Conservation (phyloP, 192 early-diverging fungal species). For the Chytriomyces confervae region DNA sequence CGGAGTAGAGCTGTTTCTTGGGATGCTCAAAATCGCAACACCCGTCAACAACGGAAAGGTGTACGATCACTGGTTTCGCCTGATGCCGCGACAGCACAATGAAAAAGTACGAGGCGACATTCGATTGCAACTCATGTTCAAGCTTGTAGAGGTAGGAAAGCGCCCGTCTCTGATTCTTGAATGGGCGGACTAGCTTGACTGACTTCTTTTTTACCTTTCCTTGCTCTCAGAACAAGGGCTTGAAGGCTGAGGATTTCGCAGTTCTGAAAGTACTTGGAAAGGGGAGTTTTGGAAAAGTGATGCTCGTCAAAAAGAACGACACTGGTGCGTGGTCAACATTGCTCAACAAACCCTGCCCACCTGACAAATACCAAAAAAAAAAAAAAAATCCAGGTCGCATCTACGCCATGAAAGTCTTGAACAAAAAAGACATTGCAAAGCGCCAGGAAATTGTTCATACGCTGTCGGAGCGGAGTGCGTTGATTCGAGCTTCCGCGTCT, state of each 20-base stretch:
- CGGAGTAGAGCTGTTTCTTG: slow-evolving; percentile 48
- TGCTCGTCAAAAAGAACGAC: slow-evolving; percentile 78
- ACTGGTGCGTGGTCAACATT: slow-evolving; percentile 46
- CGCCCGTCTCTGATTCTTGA: not conserved
- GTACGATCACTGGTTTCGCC: slow-evolving; percentile 61
- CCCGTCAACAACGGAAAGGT: slow-evolving; percentile 55
- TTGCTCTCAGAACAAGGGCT: slow-evolving; percentile 35
- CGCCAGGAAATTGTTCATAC: slow-evolving; percentile 93
- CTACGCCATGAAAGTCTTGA: slow-evolving; percentile 97
- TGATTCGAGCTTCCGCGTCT: slow-evolving; percentile 81
- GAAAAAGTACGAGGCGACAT: slow-evolving; percentile 56
- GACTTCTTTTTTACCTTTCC: not conserved
- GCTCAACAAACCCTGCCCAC: too few relatives aligned
- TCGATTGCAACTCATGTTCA: slow-evolving; percentile 55
- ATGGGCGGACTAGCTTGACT: not conserved
- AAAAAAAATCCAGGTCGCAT: slow-evolving; percentile 72
- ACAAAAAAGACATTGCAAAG: slow-evolving; percentile 92
- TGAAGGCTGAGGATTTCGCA: slow-evolving; percentile 65
- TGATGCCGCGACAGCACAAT: slow-evolving; percentile 48
- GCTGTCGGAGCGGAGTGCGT: slow-evolving; percentile 87
- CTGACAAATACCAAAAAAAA: not conserved
- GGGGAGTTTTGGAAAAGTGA: slow-evolving; percentile 80
- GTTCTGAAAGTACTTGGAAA: slow-evolving; percentile 76
- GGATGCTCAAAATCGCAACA: slow-evolving; percentile 52
- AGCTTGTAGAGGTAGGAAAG: slow-evolving; percentile 38